Evolutionary conservation across 148 eudicot species (phyloP).

Genomic region (Rhododendron ferrugineum): DNA sequence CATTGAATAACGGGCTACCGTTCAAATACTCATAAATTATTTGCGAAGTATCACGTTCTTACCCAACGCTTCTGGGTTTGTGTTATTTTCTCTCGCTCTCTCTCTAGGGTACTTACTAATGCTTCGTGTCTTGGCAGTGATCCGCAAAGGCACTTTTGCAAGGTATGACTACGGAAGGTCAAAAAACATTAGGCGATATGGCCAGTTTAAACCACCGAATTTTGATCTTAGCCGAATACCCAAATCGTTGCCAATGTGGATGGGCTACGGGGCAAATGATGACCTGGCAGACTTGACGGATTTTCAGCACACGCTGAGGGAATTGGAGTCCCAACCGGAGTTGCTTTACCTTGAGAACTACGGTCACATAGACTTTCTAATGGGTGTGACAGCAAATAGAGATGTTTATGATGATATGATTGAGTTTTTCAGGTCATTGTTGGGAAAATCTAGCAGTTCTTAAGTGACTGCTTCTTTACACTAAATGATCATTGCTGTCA

Average conservation of each 20-base stretch:
- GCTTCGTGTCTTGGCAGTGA: conserved; percentile 52
- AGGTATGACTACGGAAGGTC: conserved; percentile 77
- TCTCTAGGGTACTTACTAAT: neutral
- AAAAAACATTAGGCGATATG: conserved; percentile 61
- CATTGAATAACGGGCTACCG: neutral
- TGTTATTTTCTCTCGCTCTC: neutral
- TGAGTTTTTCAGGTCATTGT: conserved; percentile 51
- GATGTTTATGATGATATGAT: conserved; percentile 75
- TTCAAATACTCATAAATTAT: neutral
- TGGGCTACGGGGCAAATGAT: conserved; percentile 86
- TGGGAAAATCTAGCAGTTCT: conserved; percentile 36
- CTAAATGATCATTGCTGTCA: neutral
- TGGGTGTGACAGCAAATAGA: conserved; percentile 54
- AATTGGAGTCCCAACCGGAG: conserved; percentile 59
- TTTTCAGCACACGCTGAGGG: conserved; percentile 65
- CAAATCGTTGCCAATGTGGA: conserved; percentile 77
- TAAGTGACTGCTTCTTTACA: conserved; percentile 10
- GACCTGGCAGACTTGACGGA: conserved; percentile 75
- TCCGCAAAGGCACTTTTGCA: conserved; percentile 84
- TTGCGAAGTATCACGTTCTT: too few species aligned
- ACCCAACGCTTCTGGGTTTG: neutral
- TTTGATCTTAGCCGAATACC: conserved; percentile 75
- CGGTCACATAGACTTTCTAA: conserved; percentile 85
- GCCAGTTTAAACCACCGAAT: conserved; percentile 57
- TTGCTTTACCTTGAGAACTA: conserved; percentile 73